Percentiles rank a stretch among this genome's conserved stretches.
Conservation (phyloP, 345 rosid genomes). For the Durio zibethinus region DNA sequence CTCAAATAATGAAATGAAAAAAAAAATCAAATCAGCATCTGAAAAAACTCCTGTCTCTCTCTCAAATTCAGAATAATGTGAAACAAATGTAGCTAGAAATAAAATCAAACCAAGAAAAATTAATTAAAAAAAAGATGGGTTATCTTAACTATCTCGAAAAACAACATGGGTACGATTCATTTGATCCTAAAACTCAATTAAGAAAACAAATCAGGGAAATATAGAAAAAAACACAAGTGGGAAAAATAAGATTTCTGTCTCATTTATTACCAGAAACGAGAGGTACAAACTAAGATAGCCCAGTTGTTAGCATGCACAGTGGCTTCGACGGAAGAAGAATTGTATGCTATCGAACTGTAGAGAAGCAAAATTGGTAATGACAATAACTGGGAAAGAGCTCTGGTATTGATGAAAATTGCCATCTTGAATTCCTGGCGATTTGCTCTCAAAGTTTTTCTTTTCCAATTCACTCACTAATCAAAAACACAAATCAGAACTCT, state of each 20-base stretch:
- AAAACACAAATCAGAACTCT: neutral
- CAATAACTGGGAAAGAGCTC: neutral
- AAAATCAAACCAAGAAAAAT: neutral
- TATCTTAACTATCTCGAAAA: neutral
- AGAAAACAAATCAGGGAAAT: neutral
- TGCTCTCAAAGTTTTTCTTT: neutral
- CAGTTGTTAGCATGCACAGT: constrained; percentile 91
- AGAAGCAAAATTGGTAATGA: constrained; percentile 27
- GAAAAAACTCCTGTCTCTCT: neutral
- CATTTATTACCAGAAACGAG: constrained; percentile 78
- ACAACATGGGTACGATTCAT: neutral
- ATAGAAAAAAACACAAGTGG: neutral
- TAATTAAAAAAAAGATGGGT: neutral
- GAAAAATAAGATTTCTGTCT: neutral
- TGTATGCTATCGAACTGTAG: constrained; percentile 27
- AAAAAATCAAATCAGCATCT: neutral
- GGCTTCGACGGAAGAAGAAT: constrained; percentile 54
- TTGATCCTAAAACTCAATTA: constrained; percentile 5
- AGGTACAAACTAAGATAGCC: constrained; percentile 98
- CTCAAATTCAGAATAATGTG: neutral
- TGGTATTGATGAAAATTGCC: constrained; percentile 6
- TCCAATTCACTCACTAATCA: neutral
- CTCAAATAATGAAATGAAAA: neutral
- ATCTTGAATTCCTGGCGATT: constrained; percentile 13
- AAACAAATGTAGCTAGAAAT: neutral